Conservation (phyloP, 805 yeast genomes). For the Yarrowia deformans region DNA sequence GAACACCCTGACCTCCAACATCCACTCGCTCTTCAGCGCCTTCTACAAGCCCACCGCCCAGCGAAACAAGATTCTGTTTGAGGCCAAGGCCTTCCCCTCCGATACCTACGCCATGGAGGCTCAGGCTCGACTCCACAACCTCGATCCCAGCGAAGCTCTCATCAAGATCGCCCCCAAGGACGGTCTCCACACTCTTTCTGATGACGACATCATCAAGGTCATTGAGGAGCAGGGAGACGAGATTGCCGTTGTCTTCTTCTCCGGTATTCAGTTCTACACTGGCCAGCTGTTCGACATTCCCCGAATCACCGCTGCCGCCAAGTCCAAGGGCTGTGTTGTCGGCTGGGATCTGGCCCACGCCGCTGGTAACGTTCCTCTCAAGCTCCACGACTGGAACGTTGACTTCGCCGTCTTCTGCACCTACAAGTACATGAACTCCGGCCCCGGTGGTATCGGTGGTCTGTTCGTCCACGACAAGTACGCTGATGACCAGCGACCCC, state of each 20-base stretch:
- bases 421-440: conserved; percentile 87
- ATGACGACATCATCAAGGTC: conserved; percentile 65
- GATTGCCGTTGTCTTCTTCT: conserved; percentile 76
- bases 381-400: conserved; percentile 85
- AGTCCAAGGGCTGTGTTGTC: conserved; percentile 57
- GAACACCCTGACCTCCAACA: conserved; percentile 84
- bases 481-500: conserved; percentile 55
- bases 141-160: conserved; percentile 61
- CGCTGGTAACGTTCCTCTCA: conserved; percentile 80
- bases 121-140: conserved; percentile 69
- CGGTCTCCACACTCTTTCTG: conserved; percentile 64
- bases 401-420: conserved; percentile 97
- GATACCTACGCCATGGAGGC: conserved; percentile 87
- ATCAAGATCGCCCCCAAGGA: conserved; percentile 68
- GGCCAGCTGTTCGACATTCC: conserved; percentile 86
- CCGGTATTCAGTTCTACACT: conserved; percentile 91
- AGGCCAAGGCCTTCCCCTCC: conserved; percentile 88
- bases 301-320: conserved; percentile 70
- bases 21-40: conserved; percentile 74
- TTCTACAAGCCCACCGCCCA: conserved; percentile 73
- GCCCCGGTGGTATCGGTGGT: conserved; percentile 95
- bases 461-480: conserved; percentile 71
- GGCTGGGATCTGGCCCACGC: conserved; percentile 99
- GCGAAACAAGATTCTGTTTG: conserved; percentile 77
- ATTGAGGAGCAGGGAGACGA: conserved; percentile 66